Percentiles rank a stretch among this genome's conserved stretches.
Conservation (phyloP, 495 filamentous ascomycete species). For the Penicillium egyptiacum region DNA sequence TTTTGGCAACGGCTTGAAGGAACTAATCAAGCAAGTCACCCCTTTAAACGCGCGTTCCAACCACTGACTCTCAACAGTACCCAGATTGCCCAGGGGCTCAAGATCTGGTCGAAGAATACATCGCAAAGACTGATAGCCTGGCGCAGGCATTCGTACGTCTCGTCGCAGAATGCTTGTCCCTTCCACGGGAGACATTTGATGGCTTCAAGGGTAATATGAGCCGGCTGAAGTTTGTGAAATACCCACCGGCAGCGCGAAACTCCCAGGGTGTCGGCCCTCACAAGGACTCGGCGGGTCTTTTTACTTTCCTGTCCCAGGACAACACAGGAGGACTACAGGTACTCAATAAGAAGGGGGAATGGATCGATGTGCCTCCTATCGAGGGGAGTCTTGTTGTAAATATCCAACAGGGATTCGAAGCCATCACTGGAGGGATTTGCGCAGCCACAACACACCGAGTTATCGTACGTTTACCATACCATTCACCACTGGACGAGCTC, state of each 20-base stretch:
- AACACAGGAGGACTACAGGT: slow-evolving; percentile 51
- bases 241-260: slow-evolving; percentile 69
- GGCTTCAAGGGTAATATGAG: slow-evolving; percentile 85
- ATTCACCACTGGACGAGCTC: not conserved
- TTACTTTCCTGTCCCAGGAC: slow-evolving; percentile 57
- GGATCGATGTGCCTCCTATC: slow-evolving; percentile 51
- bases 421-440: slow-evolving; percentile 84
- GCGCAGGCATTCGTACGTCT: slow-evolving; percentile 72
- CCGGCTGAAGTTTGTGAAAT: slow-evolving; percentile 92
- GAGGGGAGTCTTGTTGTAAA: slow-evolving; percentile 55
- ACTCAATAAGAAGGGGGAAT: slow-evolving; percentile 48
- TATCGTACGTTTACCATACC: slow-evolving; percentile 26
- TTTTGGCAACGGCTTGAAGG: slow-evolving; percentile 62
- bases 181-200: slow-evolving; percentile 71
- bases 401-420: slow-evolving; percentile 84
- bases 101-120: slow-evolving; percentile 77
- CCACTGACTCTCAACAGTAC: slow-evolving; percentile 37
- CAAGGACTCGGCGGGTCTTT: slow-evolving; percentile 77
- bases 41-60: not conserved
- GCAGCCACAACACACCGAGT: slow-evolving; percentile 85
- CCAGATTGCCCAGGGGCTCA: slow-evolving; percentile 59
- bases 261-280: slow-evolving; percentile 80
- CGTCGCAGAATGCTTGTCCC: slow-evolving; percentile 79
- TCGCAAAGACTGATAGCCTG: slow-evolving; percentile 65
- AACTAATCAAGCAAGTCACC: slow-evolving; percentile 32